Evolutionary conservation across 176 grass and related monocot genomes (phyloP), one percentile per base, ranked within the genome.

Genomic region (bread wheat (Triticum aestivum)): DNA sequence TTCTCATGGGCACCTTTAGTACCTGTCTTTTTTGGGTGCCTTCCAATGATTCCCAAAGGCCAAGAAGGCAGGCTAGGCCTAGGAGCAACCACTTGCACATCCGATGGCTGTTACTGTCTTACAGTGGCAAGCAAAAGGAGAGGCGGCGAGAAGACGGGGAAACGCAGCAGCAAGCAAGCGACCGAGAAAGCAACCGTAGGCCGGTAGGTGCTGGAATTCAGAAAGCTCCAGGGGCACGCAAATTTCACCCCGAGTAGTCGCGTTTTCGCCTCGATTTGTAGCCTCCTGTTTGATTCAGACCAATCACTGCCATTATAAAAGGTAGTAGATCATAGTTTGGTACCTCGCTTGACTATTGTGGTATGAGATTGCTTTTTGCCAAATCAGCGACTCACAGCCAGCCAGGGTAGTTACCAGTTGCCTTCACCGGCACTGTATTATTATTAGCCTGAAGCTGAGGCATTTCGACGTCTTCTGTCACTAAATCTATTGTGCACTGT

Each of bases 21-120:
- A 44, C 62, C 67, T 45, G 20, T 58, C 69, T 73, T 78, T 34
- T 84, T 91, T 91, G 39, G 61, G 77, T 77, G 86, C 52, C 82
- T 77, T 88, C 62, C 61, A 15, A 84, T 75, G 81, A 80, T 47
- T 62, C 79, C 89, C 89, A 88, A 85, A 76, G 86, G 89, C 39
- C 89, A 77, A 69, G 35, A 62, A 61, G 35, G 11, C 62, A 77
- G 61, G 73, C 44, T 20, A 52, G 73, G 73, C 24, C 73, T 76
- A 76, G 44, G 73, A 76, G 73, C 37, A 89, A 59, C 84, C 80
- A 87, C 80, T 91, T 84, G 81, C 75, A 30, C 15, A 47, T 84
- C 79, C 7, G 62, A 69, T 80, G 85, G 64, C 64, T 70, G 63
- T n/a, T 42, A 32, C 29, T 45, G 62, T 59, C 49, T 15, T 76